phyloP scores from a whole-genome alignment of 164 flowering plant species.

The Umbilicus rupestris region DNA sequence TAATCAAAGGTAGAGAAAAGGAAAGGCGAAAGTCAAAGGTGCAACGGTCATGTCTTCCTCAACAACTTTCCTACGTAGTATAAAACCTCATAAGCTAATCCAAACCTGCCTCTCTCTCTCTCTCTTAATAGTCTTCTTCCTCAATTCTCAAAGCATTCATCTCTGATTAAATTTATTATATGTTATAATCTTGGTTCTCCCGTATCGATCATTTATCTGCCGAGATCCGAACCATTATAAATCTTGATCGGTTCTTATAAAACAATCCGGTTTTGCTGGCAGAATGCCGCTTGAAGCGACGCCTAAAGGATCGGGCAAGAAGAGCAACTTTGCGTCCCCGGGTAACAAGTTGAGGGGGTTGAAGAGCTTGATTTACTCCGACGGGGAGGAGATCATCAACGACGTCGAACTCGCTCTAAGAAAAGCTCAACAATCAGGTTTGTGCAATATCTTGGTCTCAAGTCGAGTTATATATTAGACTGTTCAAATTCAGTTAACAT shows the following conservation, averaged over 20 bases:
- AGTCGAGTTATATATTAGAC: too few species aligned
- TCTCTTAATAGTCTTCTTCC: not conserved
- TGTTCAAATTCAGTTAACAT: too few species aligned
- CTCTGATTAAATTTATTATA: too few species aligned
- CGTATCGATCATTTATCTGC: too few species aligned
- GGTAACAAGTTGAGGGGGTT: constrained; percentile 39
- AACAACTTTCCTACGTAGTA: not conserved
- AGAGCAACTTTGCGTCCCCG: constrained; percentile 24
- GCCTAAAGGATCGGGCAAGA: constrained; percentile 20
- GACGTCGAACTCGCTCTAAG: constrained; percentile 47
- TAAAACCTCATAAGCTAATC: not conserved
- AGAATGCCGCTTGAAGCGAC: constrained; percentile 10
- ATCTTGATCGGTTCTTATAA: too few species aligned
- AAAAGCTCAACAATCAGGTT: constrained; percentile 57
- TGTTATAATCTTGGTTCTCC: too few species aligned
- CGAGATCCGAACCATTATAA: too few species aligned
- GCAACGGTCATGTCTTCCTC: not conserved
- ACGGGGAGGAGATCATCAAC: constrained; percentile 32
- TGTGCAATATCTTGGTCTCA: not conserved
- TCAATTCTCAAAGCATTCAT: not conserved
- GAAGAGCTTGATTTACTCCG: constrained; percentile 22
- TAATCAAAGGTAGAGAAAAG: not conserved
- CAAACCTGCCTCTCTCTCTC: not conserved
- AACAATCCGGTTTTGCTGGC: too few species aligned
- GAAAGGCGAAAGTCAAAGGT: not conserved